These are phyloP conservation scores for Coemansia sp. DNA, from an alignment of 192 early-diverging fungal species.

Conservation along the genomic window DNA sequence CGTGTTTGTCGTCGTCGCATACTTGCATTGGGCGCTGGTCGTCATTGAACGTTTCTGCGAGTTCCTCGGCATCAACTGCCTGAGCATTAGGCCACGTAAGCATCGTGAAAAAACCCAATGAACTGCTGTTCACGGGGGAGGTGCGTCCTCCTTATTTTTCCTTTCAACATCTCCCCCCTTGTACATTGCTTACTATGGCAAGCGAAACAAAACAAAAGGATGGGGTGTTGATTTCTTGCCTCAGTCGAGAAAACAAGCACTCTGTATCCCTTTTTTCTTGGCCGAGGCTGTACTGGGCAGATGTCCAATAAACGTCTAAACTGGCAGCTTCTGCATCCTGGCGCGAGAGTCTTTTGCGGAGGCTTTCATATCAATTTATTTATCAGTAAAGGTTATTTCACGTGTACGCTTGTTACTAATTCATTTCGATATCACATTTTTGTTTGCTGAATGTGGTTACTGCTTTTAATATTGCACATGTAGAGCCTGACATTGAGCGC, in stretches of 20 bases:
- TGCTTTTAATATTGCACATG: neutral
- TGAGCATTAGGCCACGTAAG: conserved; percentile 68
- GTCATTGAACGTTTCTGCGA: conserved; percentile 88
- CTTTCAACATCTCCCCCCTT: neutral
- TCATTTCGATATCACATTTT: neutral
- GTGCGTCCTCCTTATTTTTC: neutral
- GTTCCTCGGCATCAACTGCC: conserved; percentile 81
- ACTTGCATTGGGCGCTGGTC: conserved; percentile 80
- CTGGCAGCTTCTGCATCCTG: too few relatives aligned
- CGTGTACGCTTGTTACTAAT: neutral
- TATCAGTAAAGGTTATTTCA: neutral
- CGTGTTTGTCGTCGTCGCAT: conserved; percentile 70
- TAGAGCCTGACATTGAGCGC: conserved; percentile 41
- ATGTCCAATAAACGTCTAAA: too few relatives aligned
- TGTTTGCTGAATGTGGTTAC: neutral
- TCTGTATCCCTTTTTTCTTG: too few relatives aligned
- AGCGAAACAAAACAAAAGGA: too few relatives aligned
- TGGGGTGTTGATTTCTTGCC: too few relatives aligned
- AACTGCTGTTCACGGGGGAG: neutral
- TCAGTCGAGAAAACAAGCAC: too few relatives aligned
- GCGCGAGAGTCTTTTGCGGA: too few relatives aligned
- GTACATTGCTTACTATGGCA: conserved; percentile 1
- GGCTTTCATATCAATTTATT: neutral
- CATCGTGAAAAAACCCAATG: conserved; percentile 48
- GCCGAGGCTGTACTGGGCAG: too few relatives aligned